Percentiles rank a stretch among this genome's conserved stretches.
Conservation (phyloP, 441 rosid genomes). For the Arabidopsis lyrata region DNA sequence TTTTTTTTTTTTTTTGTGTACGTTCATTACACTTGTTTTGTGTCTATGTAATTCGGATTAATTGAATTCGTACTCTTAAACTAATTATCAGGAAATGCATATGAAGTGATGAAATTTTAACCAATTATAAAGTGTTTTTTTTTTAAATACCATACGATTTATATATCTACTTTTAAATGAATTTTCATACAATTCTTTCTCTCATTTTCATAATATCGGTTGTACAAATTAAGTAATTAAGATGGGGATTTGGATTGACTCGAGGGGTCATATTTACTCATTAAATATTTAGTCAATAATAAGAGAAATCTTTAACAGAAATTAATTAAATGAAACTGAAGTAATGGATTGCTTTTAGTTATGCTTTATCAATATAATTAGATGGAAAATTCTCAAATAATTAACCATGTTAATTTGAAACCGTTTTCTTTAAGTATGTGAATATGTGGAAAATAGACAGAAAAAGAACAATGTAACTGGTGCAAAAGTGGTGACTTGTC, state of each 20-base stretch:
- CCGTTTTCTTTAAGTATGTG: neutral
- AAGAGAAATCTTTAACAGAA: neutral
- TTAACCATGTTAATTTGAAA: neutral
- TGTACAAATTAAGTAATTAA: slow-evolving; percentile 40
- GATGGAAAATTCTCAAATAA: neutral
- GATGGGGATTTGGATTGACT: slow-evolving; percentile 73
- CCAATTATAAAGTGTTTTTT: slow-evolving; percentile 20
- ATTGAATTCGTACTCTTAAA: neutral
- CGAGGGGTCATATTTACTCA: slow-evolving; percentile 58
- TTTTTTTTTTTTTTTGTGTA: neutral
- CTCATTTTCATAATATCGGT: slow-evolving; percentile 11
- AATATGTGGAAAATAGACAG: neutral
- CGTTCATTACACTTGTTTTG: slow-evolving; percentile 1
- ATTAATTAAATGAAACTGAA: no score
- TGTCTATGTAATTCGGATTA: neutral
- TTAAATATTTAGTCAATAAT: slow-evolving; percentile 19
- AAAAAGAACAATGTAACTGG: neutral
- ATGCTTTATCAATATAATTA: neutral
- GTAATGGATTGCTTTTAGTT: neutral
- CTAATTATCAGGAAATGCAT: slow-evolving; percentile 2
- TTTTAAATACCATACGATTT: neutral
- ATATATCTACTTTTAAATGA: neutral
- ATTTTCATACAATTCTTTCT: neutral
- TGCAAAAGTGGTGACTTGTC: neutral
- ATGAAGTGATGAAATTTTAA: slow-evolving; percentile 7